Evolutionary conservation across 495 filamentous ascomycete species (phyloP).

Genomic region (Neurospora tetraspora): DNA sequence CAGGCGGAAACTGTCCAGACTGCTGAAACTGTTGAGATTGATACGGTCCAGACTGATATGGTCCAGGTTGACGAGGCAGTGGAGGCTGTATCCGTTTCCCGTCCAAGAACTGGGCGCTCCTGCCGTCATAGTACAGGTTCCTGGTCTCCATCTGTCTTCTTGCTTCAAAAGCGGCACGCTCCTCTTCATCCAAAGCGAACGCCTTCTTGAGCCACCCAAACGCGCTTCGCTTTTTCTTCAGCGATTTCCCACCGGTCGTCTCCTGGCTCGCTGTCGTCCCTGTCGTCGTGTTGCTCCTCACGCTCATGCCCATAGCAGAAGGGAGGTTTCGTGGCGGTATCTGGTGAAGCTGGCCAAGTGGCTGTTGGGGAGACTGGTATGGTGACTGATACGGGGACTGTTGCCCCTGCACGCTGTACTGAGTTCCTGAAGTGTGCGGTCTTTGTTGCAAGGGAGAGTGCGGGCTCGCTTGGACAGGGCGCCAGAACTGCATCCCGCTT

Average conservation of each 20-base stretch:
- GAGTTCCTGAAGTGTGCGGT: constrained; percentile 40
- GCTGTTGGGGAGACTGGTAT: not conserved
- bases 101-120: constrained; percentile 34
- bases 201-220: constrained; percentile 53
- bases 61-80: not conserved
- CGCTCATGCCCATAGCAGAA: constrained; percentile 43
- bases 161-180: constrained; percentile 40
- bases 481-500: constrained; percentile 35
- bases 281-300: constrained; percentile 33
- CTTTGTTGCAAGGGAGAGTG: constrained; percentile 46
- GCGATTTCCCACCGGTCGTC: constrained; percentile 15
- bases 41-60: not conserved
- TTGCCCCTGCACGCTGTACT: not conserved
- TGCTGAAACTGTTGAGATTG: not conserved
- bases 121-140: constrained; percentile 33
- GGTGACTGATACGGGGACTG: not conserved
- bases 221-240: constrained; percentile 50
- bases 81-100: constrained; percentile 25
- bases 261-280: constrained; percentile 15
- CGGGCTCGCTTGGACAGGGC: constrained; percentile 43
- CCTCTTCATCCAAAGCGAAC: constrained; percentile 46
- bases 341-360: constrained; percentile 16
- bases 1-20: not conserved
- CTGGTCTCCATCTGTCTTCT: constrained; percentile 27
- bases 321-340: constrained; percentile 31